Percentiles rank a stretch among this genome's conserved stretches.
Evolutionary conservation across 2,329 filamentous ascomycete genomes (phyloP).

Genomic region (Colletotrichum eleusines): DNA sequence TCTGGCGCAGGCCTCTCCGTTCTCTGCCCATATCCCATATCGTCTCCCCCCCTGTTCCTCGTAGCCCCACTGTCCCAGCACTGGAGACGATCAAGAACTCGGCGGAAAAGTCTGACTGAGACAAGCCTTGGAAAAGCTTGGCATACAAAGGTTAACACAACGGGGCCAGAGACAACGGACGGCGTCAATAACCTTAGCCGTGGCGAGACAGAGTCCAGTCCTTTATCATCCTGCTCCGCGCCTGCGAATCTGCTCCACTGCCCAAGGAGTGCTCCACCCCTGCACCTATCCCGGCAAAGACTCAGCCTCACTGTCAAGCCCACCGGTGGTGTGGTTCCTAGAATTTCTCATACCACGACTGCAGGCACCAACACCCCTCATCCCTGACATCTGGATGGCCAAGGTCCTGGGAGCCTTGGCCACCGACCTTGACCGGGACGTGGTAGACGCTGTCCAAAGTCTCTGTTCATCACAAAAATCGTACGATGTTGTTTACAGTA

Average conservation of each 20-base stretch:
- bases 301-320: slow-evolving; percentile 35
- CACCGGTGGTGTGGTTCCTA: slow-evolving; percentile 29
- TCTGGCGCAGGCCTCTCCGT: slow-evolving; percentile 9
- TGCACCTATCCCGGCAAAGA: slow-evolving; percentile 11
- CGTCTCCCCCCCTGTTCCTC: not conserved
- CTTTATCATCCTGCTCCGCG: slow-evolving; percentile 11
- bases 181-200: slow-evolving; percentile 28
- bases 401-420: slow-evolving; percentile 29
- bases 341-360: slow-evolving; percentile 21
- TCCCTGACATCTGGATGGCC: slow-evolving; percentile 13
- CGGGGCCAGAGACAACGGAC: slow-evolving; percentile 25
- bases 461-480: slow-evolving; percentile 41
- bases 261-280: slow-evolving; percentile 6
- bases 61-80: slow-evolving; percentile 7
- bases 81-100: slow-evolving; percentile 32
- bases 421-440: not conserved
- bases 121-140: slow-evolving; percentile 38
- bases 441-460: slow-evolving; percentile 16
- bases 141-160: slow-evolving; percentile 30
- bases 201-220: slow-evolving; percentile 17
- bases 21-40: not conserved
- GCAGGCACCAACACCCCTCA: not conserved
- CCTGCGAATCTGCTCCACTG: slow-evolving; percentile 14
- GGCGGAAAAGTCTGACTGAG: slow-evolving; percentile 33
- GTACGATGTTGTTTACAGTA: slow-evolving; percentile 40